Conservation (phyloP, 345 rosid species). For the Rhizophora apiculata region DNA sequence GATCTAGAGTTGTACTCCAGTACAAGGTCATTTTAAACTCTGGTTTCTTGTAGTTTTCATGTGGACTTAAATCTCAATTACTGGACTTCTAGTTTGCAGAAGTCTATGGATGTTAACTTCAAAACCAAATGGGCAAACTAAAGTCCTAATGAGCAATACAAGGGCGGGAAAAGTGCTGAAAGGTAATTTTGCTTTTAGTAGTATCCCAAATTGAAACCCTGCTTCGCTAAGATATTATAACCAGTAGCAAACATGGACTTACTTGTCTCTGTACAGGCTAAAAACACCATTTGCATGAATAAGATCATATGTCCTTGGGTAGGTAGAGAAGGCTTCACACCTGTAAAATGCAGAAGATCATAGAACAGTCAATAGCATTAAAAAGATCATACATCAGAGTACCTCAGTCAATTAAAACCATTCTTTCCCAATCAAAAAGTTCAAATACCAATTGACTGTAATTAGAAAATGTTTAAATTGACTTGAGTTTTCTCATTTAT, state of each 20-base stretch:
- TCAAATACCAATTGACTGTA: no score
- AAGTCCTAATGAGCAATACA: neutral
- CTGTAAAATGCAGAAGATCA: slow-evolving; percentile 10
- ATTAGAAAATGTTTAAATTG: no score
- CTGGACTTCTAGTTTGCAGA: neutral
- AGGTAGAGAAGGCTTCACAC: slow-evolving; percentile 37
- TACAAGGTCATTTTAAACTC: neutral
- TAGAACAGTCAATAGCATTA: no score
- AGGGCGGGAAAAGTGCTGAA: neutral
- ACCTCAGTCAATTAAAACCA: no score
- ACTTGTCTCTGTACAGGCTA: slow-evolving; percentile 34
- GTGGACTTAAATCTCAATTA: no score
- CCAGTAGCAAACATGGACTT: slow-evolving; percentile 8
- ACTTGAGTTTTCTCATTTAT: no score
- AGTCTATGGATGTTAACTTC: neutral
- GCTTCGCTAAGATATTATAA: neutral
- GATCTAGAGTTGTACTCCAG: neutral
- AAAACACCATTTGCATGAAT: slow-evolving; percentile 34
- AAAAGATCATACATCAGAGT: no score
- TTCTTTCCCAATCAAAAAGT: no score
- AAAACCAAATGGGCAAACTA: neutral
- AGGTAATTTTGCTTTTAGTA: neutral
- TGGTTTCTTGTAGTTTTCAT: neutral
- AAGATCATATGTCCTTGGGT: slow-evolving; percentile 35
- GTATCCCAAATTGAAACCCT: neutral